Evolutionary conservation across 306 rosid genomes (phyloP).

Genomic region (Ammopiptanthus mongolicus): DNA sequence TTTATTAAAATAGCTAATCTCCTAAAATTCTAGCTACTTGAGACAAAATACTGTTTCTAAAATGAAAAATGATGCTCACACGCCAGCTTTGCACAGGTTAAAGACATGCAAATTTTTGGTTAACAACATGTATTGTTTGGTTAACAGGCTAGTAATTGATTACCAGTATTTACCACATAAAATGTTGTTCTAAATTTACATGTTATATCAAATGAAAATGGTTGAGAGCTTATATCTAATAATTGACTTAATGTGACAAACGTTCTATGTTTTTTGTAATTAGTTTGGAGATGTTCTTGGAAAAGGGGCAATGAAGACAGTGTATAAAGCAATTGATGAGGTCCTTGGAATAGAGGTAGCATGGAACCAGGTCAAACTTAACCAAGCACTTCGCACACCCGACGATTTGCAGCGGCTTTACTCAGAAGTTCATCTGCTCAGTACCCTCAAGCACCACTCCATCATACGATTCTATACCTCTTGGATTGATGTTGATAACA

Average conservation of each 20-base stretch:
- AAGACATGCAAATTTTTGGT: too few relatives aligned
- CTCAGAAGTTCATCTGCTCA: slow-evolving; percentile 93
- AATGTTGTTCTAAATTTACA: neutral
- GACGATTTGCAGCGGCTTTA: slow-evolving; percentile 85
- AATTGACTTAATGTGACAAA: neutral
- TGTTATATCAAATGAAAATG: neutral
- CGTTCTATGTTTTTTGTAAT: slow-evolving; percentile 10
- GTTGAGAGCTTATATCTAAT: neutral
- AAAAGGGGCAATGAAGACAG: slow-evolving; percentile 87
- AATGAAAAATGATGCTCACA: neutral
- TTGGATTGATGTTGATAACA: slow-evolving; percentile 69
- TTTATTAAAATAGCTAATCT: neutral
- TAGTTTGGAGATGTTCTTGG: slow-evolving; percentile 85
- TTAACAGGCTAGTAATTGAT: too few relatives aligned
- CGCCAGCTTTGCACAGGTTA: too few relatives aligned
- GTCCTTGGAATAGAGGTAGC: slow-evolving; percentile 85
- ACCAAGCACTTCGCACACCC: slow-evolving; percentile 54
- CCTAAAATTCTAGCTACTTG: neutral
- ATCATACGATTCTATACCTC: slow-evolving; percentile 82
- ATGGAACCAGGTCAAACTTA: slow-evolving; percentile 77
- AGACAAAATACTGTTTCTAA: neutral
- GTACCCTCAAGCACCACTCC: slow-evolving; percentile 78
- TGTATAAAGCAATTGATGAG: slow-evolving; percentile 91
- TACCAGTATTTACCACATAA: too few relatives aligned
- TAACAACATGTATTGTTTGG: too few relatives aligned